Evolutionary conservation across 2,329 filamentous ascomycete genomes (phyloP).

Genomic region (Aphanocladium album): DNA sequence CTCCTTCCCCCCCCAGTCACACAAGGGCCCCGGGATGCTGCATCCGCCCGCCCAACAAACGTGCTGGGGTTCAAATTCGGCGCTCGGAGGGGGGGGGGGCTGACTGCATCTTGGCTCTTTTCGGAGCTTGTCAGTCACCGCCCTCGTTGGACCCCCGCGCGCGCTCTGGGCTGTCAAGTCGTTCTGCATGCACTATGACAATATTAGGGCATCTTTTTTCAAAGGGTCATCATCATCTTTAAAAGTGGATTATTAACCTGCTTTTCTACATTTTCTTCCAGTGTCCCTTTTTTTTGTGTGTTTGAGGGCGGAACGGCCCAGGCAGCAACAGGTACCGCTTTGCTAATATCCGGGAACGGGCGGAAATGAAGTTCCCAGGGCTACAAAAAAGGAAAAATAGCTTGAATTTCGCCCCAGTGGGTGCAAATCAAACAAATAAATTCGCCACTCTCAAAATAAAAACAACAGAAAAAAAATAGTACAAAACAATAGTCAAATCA

Average conservation of each 20-base stretch:
- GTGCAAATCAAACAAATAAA: background rate
- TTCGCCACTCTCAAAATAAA: background rate
- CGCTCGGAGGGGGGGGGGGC: too few species aligned
- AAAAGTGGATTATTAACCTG: too few species aligned
- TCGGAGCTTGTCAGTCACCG: background rate
- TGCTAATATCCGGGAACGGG: slow-evolving; percentile 1
- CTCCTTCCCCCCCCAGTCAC: background rate
- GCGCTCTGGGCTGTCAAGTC: background rate
- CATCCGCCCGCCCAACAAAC: background rate
- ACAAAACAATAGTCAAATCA: too few species aligned
- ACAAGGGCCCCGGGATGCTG: background rate
- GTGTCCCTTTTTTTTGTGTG: too few species aligned
- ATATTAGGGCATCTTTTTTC: background rate
- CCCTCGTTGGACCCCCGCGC: slow-evolving; percentile 1
- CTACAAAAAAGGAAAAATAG: background rate
- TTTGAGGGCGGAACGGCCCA: too few species aligned
- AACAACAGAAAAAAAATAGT: background rate
- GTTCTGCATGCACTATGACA: slow-evolving; percentile 3
- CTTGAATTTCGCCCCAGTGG: background rate
- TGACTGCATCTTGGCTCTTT: background rate
- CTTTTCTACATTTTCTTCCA: too few species aligned
- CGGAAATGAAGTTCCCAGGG: slow-evolving; percentile 6
- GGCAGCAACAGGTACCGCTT: background rate
- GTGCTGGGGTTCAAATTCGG: background rate
- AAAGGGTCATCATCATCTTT: too few species aligned